Evolutionary conservation across 164 flowering plant genomes (phyloP).

Genomic region (Saururus chinensis): DNA sequence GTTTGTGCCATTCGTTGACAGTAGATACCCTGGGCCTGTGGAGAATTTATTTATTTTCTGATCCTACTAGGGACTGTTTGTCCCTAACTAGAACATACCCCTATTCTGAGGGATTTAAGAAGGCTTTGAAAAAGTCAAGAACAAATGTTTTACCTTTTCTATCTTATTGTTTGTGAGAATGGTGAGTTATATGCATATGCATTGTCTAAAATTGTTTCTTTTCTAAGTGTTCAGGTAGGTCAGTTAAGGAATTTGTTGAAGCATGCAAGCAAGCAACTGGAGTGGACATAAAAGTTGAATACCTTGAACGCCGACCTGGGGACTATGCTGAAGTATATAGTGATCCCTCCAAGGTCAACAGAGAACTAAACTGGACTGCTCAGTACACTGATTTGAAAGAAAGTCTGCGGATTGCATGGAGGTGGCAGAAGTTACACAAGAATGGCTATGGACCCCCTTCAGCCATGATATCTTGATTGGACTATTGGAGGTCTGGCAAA

Average conservation of each 20-base stretch:
- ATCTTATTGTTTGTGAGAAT: too few relatives aligned
- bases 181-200: too few relatives aligned
- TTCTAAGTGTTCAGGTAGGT: slow-evolving; percentile 52
- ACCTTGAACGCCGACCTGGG: slow-evolving; percentile 73
- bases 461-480: not conserved
- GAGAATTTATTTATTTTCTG: too few relatives aligned
- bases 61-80: too few relatives aligned
- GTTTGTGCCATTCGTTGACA: too few relatives aligned
- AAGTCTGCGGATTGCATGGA: slow-evolving; percentile 80
- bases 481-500: too few relatives aligned
- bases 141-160: too few relatives aligned
- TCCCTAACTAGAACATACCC: too few relatives aligned
- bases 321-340: slow-evolving; percentile 96
- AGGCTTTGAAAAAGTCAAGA: too few relatives aligned
- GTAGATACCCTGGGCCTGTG: too few relatives aligned
- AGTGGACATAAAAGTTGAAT: slow-evolving; percentile 58
- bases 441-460: slow-evolving; percentile 46
- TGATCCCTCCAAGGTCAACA: slow-evolving; percentile 65
- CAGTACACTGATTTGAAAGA: slow-evolving; percentile 60
- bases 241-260: slow-evolving; percentile 95
- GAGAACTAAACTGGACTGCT: slow-evolving; percentile 92
- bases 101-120: too few relatives aligned
- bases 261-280: slow-evolving; percentile 95
- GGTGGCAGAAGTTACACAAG: slow-evolving; percentile 73
- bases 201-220: too few relatives aligned